These are phyloP conservation scores for Wolfiporia cocos DNA, from an alignment of 1,284 basidiomycete genomes.

Conservation along the genomic window DNA sequence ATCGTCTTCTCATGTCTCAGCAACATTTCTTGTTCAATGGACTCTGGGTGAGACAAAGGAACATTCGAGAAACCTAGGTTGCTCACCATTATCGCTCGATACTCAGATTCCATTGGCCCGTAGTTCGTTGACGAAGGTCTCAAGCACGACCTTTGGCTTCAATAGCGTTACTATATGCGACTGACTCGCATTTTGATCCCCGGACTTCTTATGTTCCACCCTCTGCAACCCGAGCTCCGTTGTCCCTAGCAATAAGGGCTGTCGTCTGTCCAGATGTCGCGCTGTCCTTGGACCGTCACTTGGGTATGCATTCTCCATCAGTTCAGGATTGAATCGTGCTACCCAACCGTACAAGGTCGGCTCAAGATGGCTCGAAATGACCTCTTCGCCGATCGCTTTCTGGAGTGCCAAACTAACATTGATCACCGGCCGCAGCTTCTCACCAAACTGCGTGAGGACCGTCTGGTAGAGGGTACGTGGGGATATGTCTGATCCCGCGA, in stretches of 20 bases:
- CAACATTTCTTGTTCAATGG: too few species aligned
- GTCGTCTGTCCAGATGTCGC: neutral
- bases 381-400: slow-evolving; percentile 42
- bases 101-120: too few species aligned
- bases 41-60: too few species aligned
- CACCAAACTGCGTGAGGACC: neutral
- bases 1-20: too few species aligned
- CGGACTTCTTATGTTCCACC: neutral
- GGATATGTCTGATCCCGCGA: neutral
- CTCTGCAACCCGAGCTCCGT: neutral
- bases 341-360: slow-evolving; percentile 29
- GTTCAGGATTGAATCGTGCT: slow-evolving; percentile 29
- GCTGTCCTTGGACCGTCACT: neutral
- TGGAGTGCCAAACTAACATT: slow-evolving; percentile 30
- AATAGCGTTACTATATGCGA: neutral
- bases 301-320: slow-evolving; percentile 38
- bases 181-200: neutral
- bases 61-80: too few species aligned
- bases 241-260: neutral
- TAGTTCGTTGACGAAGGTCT: neutral
- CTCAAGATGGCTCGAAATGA: slow-evolving; percentile 34
- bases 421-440: neutral
- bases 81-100: too few species aligned
- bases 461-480: neutral
- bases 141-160: neutral